These are phyloP conservation scores for Dalbergia cultrata DNA, from an alignment of 306 rosid genomes.

Conservation along the genomic window DNA sequence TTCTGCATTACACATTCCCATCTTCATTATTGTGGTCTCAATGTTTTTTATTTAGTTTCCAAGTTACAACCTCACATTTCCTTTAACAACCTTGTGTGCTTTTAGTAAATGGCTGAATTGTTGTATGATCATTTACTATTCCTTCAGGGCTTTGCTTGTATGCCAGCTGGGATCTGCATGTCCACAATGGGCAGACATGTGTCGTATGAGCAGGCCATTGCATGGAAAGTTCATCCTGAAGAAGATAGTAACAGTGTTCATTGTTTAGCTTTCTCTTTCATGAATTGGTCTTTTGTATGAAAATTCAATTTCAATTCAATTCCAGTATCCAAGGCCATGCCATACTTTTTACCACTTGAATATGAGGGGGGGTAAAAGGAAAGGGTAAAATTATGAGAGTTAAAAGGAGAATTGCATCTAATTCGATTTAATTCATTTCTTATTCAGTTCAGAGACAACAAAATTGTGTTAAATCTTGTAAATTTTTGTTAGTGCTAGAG, in stretches of 20 bases:
- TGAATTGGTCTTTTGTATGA: slow-evolving; percentile 99
- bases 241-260: slow-evolving; percentile 75
- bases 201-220: slow-evolving; percentile 85
- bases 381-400: slow-evolving; percentile 25
- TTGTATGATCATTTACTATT: not conserved
- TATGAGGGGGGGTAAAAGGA: slow-evolving; percentile 32
- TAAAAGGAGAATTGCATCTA: slow-evolving; percentile 42
- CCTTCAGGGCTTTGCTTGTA: slow-evolving; percentile 79
- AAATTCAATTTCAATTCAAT: not conserved
- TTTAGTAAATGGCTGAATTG: not conserved
- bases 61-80: slow-evolving; percentile 3
- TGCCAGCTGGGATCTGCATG: slow-evolving; percentile 91
- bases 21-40: not conserved
- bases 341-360: slow-evolving; percentile 39
- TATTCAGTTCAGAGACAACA: slow-evolving; percentile 22
- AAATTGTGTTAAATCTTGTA: slow-evolving; percentile 28
- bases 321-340: slow-evolving; percentile 26
- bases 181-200: slow-evolving; percentile 92
- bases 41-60: not conserved
- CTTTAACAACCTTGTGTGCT: not conserved
- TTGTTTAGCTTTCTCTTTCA: slow-evolving; percentile 91
- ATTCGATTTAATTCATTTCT: slow-evolving; percentile 51
- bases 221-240: slow-evolving; percentile 88
- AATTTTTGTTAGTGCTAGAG: slow-evolving; percentile 30
- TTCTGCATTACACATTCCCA: not conserved